phyloP scores from a whole-genome alignment of 2,329 filamentous ascomycete species.

The Colletotrichum ledebouriae region DNA sequence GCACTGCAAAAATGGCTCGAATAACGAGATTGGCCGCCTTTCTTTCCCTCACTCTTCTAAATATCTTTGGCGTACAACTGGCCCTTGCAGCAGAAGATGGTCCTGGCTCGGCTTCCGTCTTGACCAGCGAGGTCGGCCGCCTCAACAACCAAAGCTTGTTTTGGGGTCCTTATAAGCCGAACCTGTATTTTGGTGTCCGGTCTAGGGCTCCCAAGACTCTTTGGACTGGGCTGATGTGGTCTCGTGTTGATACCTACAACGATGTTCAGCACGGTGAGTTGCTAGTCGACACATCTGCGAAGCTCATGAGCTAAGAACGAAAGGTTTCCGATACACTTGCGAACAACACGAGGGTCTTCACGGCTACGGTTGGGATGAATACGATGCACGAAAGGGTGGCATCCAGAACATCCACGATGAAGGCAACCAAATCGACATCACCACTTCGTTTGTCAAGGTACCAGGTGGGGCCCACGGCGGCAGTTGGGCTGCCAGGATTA shows the following conservation, averaged over 20 bases:
- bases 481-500: conserved; percentile 91
- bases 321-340: conserved; percentile 92
- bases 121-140: conserved; percentile 64
- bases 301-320: background rate
- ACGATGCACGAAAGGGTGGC: conserved; percentile 89
- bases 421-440: conserved; percentile 89
- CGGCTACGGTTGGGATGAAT: conserved; percentile 98
- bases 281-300: background rate
- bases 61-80: conserved; percentile 44
- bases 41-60: conserved; percentile 45
- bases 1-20: conserved; percentile 44
- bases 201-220: conserved; percentile 86
- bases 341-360: conserved; percentile 95
- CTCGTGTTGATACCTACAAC: conserved; percentile 82
- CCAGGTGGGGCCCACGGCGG: conserved; percentile 88
- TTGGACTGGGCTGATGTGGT: conserved; percentile 89
- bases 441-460: conserved; percentile 93
- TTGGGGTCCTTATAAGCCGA: conserved; percentile 96
- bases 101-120: conserved; percentile 50
- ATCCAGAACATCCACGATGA: conserved; percentile 92
- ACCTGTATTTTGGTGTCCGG: conserved; percentile 92
- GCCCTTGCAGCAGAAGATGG: conserved; percentile 39
- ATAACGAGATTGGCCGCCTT: conserved; percentile 48
- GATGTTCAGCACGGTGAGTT: conserved; percentile 80
- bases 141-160: conserved; percentile 85